These are phyloP conservation scores for Coemansia sp. DNA, from an alignment of 192 early-diverging fungal genomes.

Conservation along the genomic window DNA sequence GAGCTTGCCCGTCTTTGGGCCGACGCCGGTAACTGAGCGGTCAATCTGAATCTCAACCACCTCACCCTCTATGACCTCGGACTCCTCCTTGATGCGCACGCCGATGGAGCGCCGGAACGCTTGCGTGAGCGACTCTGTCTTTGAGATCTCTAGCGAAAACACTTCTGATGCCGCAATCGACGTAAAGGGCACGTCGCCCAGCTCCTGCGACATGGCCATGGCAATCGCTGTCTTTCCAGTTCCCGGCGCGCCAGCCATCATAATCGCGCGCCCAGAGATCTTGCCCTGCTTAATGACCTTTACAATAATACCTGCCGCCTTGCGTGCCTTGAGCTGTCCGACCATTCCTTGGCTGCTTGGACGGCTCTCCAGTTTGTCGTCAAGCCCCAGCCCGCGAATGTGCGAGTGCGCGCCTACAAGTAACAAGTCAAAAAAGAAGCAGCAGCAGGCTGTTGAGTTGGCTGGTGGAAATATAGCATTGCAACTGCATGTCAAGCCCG, in stretches of 20 bases:
- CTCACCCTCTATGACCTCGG: conserved; percentile 97
- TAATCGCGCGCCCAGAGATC: conserved; percentile 92
- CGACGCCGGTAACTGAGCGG: conserved; percentile 84
- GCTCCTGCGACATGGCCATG: conserved; percentile 96
- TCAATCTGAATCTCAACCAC: conserved; percentile 99
- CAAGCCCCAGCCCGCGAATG: conserved; percentile 93
- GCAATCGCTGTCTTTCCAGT: conserved; percentile 99
- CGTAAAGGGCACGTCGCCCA: conserved; percentile 98
- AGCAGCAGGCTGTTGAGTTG: neutral
- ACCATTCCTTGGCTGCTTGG: conserved; percentile 94
- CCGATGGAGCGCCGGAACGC: conserved; percentile 97
- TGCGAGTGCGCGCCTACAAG: conserved; percentile 91
- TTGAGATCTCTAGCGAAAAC: conserved; percentile 98
- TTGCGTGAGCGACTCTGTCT: conserved; percentile 97
- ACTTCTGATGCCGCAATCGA: conserved; percentile 97
- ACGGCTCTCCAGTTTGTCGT: conserved; percentile 89
- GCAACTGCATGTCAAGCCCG: neutral
- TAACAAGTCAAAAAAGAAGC: neutral
- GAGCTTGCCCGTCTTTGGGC: conserved; percentile 93
- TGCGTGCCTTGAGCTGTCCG: conserved; percentile 90
- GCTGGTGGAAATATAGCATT: neutral
- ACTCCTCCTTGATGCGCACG: conserved; percentile 97
- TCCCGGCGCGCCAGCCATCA: conserved; percentile 98
- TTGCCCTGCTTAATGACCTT: conserved; percentile 97
- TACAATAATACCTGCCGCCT: conserved; percentile 94